Conservation (phyloP, 768 basidiomycete species). For the Amanita jacksonii region DNA sequence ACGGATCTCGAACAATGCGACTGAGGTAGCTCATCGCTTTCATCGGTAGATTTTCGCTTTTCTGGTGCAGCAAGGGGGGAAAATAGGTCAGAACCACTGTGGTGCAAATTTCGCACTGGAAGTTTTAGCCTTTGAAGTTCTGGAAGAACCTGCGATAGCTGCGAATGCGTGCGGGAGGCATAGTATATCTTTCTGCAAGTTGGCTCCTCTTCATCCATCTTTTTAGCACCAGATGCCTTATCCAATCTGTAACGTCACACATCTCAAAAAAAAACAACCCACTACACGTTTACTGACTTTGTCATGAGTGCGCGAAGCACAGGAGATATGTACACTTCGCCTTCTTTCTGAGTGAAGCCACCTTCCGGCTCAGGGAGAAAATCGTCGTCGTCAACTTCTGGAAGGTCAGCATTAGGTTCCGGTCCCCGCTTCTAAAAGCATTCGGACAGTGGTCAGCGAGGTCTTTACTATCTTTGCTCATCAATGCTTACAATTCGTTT, state of each 20-base stretch:
- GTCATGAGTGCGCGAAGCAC: slow-evolving; percentile 73
- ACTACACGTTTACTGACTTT: slow-evolving; percentile 37
- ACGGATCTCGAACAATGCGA: slow-evolving; percentile 47
- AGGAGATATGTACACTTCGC: slow-evolving; percentile 57
- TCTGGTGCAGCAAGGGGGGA: slow-evolving; percentile 10
- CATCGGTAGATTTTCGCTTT: slow-evolving; percentile 16
- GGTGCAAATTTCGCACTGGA: slow-evolving; percentile 21
- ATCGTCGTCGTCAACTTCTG: slow-evolving; percentile 45
- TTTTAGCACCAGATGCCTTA: slow-evolving; percentile 18
- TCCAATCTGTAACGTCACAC: slow-evolving; percentile 19
- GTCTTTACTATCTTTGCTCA: no score
- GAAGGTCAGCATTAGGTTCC: slow-evolving; percentile 9
- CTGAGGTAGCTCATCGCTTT: slow-evolving; percentile 18
- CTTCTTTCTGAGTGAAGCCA: slow-evolving; percentile 20
- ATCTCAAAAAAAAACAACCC: not conserved
- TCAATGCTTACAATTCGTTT: slow-evolving; percentile 52
- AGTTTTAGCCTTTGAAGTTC: slow-evolving; percentile 67
- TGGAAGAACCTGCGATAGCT: slow-evolving; percentile 82
- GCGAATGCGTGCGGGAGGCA: slow-evolving; percentile 93
- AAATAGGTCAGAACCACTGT: slow-evolving; percentile 6
- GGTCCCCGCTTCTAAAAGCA: not conserved
- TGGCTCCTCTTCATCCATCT: slow-evolving; percentile 30
- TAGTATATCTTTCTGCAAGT: slow-evolving; percentile 83
- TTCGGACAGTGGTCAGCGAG: no score
- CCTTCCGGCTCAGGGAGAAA: slow-evolving; percentile 62